These are phyloP conservation scores for Macrophomina pseudophaseolina DNA, from an alignment of 2,329 filamentous ascomycete genomes.

Conservation along the genomic window DNA sequence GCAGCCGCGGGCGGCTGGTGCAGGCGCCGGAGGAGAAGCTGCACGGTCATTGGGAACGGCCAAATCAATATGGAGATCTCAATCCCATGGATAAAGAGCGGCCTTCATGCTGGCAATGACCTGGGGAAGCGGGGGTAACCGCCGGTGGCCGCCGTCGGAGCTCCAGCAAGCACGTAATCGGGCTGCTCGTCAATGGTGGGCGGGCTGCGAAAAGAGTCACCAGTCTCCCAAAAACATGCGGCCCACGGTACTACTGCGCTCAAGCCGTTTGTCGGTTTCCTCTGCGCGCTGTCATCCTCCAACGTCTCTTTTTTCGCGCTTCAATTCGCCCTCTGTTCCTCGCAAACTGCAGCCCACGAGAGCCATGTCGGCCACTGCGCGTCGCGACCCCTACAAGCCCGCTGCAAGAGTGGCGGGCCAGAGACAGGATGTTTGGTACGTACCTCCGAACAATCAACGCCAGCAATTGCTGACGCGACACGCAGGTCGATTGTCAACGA, in stretches of 20 bases:
- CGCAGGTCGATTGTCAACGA: conserved; percentile 70
- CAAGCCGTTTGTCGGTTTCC: neutral
- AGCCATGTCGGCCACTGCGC: conserved; percentile 42
- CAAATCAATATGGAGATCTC: too few species aligned
- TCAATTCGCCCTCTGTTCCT: neutral
- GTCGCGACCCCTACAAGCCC: conserved; percentile 56
- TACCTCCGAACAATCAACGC: neutral
- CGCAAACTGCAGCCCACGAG: conserved; percentile 30
- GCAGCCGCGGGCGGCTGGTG: too few species aligned
- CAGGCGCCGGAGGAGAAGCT: too few species aligned
- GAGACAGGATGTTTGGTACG: conserved; percentile 64
- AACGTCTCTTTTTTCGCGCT: neutral
- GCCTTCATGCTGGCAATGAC: too few species aligned
- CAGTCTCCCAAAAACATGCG: neutral
- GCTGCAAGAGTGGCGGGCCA: conserved; percentile 60
- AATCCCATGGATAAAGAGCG: too few species aligned
- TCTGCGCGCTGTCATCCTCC: neutral
- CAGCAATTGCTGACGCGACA: conserved; percentile 16
- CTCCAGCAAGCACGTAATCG: conserved; percentile 22
- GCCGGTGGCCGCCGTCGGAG: neutral
- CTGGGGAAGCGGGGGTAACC: too few species aligned
- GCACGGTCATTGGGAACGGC: too few species aligned
- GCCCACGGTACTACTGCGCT: conserved; percentile 2
- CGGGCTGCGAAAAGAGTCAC: conserved; percentile 17
- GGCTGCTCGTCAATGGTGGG: neutral